These are phyloP conservation scores for Haplosporangium gracile DNA, from an alignment of 192 early-diverging fungal genomes.

Conservation along the genomic window DNA sequence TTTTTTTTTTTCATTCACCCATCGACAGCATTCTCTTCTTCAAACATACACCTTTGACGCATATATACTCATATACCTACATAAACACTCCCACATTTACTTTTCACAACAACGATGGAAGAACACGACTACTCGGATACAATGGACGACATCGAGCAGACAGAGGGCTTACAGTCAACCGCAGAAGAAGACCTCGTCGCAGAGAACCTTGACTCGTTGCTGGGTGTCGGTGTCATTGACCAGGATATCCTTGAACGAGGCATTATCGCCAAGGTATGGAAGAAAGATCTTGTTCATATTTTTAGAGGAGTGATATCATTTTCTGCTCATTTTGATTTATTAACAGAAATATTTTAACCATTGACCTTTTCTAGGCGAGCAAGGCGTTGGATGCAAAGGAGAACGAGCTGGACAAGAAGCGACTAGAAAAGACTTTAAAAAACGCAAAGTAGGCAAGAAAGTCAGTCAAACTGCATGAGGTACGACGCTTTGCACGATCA, in stretches of 20 bases:
- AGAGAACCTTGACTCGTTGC: constrained; percentile 28
- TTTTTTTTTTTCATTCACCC: background rate
- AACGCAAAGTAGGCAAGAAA: constrained; percentile 61
- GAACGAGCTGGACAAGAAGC: constrained; percentile 73
- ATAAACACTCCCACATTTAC: background rate
- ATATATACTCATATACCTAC: too few species aligned
- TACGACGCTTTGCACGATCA: constrained; percentile 20
- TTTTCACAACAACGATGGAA: background rate
- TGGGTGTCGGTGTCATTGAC: constrained; percentile 67
- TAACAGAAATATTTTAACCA: background rate
- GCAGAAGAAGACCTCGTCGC: constrained; percentile 20
- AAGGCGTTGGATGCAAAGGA: constrained; percentile 72
- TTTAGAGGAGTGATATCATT: too few species aligned
- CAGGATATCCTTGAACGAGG: constrained; percentile 74
- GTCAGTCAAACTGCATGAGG: background rate
- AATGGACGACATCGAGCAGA: constrained; percentile 1
- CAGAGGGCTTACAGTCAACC: background rate
- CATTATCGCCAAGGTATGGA: constrained; percentile 70
- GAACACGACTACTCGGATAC: background rate
- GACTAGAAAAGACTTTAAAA: constrained; percentile 70
- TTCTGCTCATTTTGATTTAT: background rate
- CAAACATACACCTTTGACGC: background rate
- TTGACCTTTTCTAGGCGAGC: constrained; percentile 59
- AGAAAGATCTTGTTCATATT: background rate
- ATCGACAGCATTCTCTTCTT: background rate